phyloP scores from a whole-genome alignment of 345 rosid genomes.

The Durio zibethinus region DNA sequence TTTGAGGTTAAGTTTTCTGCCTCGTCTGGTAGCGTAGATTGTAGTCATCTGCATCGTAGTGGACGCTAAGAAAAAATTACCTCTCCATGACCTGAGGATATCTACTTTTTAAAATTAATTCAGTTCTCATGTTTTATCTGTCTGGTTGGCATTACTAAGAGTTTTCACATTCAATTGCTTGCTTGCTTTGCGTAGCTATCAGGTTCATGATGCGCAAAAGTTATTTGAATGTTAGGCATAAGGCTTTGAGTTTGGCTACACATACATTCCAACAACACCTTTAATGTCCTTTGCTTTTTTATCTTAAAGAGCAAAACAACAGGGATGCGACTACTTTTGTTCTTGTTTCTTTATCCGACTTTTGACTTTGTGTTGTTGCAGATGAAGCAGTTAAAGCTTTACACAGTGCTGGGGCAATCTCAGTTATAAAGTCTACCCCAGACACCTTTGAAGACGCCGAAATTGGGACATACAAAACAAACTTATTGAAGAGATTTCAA shows the following conservation, averaged over 20 bases:
- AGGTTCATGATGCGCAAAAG: background rate
- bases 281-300: background rate
- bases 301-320: background rate
- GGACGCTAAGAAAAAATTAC: background rate
- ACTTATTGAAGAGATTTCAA: conserved; percentile 61
- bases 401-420: conserved; percentile 49
- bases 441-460: conserved; percentile 50
- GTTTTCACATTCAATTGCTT: background rate
- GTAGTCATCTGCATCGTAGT: background rate
- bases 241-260: background rate
- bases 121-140: background rate
- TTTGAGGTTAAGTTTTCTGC: background rate
- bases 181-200: background rate
- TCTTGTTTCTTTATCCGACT: background rate
- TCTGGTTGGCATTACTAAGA: background rate
- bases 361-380: conserved; percentile 27
- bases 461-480: conserved; percentile 44
- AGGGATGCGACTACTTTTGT: background rate
- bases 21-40: background rate
- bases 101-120: background rate
- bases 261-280: background rate
- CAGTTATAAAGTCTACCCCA: conserved; percentile 49
- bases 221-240: background rate
- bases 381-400: conserved; percentile 68
- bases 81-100: background rate